These are phyloP conservation scores for Ophiocordyceps camponoti-floridani DNA, from an alignment of 2,329 filamentous ascomycete genomes.

Conservation along the genomic window DNA sequence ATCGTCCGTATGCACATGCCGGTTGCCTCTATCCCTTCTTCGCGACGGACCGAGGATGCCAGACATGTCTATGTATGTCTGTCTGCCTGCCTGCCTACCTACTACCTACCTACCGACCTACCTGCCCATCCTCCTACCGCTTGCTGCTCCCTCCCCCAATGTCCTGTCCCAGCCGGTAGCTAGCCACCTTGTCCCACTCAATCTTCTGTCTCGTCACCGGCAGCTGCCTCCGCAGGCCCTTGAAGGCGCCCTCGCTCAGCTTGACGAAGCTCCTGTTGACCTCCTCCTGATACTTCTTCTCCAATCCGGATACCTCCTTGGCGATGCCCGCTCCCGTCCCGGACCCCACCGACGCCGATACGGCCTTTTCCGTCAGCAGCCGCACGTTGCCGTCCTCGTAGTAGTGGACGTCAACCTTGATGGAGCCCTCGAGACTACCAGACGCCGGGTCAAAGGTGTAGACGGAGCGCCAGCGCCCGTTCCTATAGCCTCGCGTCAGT, in stretches of 20 bases:
- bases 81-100: too few species aligned
- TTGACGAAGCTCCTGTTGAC: slow-evolving; percentile 78
- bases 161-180: slow-evolving; percentile 72
- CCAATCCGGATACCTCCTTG: slow-evolving; percentile 57
- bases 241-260: slow-evolving; percentile 89
- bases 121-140: slow-evolving; percentile 17
- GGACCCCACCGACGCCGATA: slow-evolving; percentile 42
- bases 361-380: slow-evolving; percentile 69
- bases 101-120: background rate
- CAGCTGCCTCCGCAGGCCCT: slow-evolving; percentile 76
- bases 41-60: background rate
- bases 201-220: slow-evolving; percentile 97
- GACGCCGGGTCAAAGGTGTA: slow-evolving; percentile 64
- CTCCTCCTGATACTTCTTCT: slow-evolving; percentile 93
- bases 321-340: slow-evolving; percentile 50
- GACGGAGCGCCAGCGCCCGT: slow-evolving; percentile 84
- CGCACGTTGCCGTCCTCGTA: slow-evolving; percentile 98
- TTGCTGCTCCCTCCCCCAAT: slow-evolving; percentile 45
- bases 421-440: slow-evolving; percentile 51
- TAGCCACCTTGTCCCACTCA: slow-evolving; percentile 96
- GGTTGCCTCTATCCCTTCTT: too few species aligned
- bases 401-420: slow-evolving; percentile 96
- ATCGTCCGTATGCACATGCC: too few species aligned
- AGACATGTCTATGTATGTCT: too few species aligned
- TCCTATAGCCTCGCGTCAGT: slow-evolving; percentile 35